Evolutionary conservation across 306 rosid species (phyloP).

Genomic region (Arachis stenosperma): DNA sequence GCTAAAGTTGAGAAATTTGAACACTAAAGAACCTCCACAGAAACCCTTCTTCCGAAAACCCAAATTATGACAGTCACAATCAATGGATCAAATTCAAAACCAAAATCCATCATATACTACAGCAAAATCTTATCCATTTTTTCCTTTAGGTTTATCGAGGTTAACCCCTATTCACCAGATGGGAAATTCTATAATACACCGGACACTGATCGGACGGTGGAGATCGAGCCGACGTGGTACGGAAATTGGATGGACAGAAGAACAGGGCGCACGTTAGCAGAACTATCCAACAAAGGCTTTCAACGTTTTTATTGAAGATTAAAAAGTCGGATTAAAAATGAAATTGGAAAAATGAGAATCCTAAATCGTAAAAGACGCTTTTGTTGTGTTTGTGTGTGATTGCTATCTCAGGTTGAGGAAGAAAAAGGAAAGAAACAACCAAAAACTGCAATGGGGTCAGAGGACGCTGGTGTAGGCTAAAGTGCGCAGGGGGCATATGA

Average conservation of each 20-base stretch:
- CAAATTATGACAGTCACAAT: neutral
- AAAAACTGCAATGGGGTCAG: neutral
- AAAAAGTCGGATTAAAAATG: neutral
- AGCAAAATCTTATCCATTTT: neutral
- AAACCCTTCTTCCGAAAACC: neutral
- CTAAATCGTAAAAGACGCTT: neutral
- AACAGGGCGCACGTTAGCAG: constrained; percentile 41
- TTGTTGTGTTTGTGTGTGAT: neutral
- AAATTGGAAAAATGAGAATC: neutral
- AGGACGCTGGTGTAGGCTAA: constrained; percentile 10
- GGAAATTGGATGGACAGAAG: constrained; percentile 20
- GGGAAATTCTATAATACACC: neutral
- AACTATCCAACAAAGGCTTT: neutral
- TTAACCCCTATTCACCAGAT: neutral
- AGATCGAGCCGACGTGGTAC: neutral
- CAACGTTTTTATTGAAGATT: neutral
- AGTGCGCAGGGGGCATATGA: constrained; percentile 39
- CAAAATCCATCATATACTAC: neutral
- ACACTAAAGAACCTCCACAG: neutral
- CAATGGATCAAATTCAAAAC: neutral
- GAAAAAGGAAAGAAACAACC: neutral
- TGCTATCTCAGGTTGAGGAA: neutral
- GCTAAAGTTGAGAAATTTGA: neutral
- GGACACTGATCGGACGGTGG: constrained; percentile 16
- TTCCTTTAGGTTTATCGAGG: neutral